These are phyloP conservation scores for Eimeria mitis DNA, from an alignment of 169 alveolate species.

Conservation along the genomic window DNA sequence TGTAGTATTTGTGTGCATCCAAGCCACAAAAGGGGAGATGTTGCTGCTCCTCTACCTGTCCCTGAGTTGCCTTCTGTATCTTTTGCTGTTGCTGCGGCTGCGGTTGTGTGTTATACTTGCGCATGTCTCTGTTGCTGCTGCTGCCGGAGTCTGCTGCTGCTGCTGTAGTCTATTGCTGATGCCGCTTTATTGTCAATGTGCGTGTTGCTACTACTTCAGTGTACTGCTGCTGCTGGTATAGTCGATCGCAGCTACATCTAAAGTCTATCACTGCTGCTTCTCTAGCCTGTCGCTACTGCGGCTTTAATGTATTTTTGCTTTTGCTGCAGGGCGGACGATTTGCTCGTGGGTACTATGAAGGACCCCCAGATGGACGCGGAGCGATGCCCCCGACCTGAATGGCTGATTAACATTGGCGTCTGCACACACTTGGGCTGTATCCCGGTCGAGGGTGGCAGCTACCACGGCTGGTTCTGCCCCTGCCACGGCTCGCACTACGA, in stretches of 20 bases:
- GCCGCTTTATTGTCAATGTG: no score
- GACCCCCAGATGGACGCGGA: constrained; percentile 93
- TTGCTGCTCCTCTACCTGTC: no score
- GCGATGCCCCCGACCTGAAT: constrained; percentile 90
- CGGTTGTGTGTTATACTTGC: background rate
- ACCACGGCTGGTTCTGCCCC: constrained; percentile 93
- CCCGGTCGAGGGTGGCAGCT: constrained; percentile 91
- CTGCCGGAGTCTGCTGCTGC: background rate
- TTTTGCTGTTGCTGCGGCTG: no score
- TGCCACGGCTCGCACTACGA: constrained; percentile 95
- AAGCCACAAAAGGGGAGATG: no score
- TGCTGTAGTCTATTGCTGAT: no score
- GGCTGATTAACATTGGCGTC: constrained; percentile 92
- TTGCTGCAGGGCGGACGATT: constrained; percentile 87
- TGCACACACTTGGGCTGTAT: constrained; percentile 94
- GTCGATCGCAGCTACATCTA: no score
- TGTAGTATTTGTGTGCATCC: background rate
- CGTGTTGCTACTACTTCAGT: no score
- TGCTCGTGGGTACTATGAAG: constrained; percentile 89
- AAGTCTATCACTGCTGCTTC: background rate
- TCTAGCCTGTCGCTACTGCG: background rate
- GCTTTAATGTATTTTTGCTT: background rate
- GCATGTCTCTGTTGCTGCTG: background rate
- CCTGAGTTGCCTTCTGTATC: no score
- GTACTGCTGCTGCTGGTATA: no score